Evolutionary conservation across 2,329 filamentous ascomycete genomes (phyloP), one percentile per base, ranked within the genome.

Genomic region (Pseudogymnoascus sp.): DNA sequence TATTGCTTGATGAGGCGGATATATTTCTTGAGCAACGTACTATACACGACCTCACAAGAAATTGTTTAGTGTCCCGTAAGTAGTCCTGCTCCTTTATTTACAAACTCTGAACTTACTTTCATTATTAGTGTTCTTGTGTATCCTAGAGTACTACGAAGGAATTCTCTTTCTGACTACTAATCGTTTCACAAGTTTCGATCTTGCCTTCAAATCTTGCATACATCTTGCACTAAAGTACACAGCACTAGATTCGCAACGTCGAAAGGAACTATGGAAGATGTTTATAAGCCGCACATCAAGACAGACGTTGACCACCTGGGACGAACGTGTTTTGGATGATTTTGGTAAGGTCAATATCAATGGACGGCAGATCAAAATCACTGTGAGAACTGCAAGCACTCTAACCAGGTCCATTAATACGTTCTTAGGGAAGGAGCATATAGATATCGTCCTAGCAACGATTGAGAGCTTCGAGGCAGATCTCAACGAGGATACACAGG

Each of bases 51-150:
- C 67, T 73, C 0, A 61, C 70, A 8, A 64, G 72, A 4, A 74
- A 74, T 63, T 73, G 67, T 47, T 65, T 76, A 0, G 71, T 75
- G 11, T 65, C 16, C 35, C 24, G 37, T 21, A 8, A 14, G 21
- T 64, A 21, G 33, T n/a, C 64, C 70, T 73, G 42, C 70, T 74
- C 61, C 70, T 78, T 38, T 70, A 73, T 16, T 78, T n/a, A 72
- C 75, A 35, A 76, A 77, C 63, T 77, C 75, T 61, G 64, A 72
- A 35, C 76, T 76, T 59, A 74, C 77, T 53, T 70, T 75, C 6
- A 74, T 77, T 65, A 70, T 78, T 1, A 78, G 69, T 76, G 38
- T 75, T 76, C 65, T 68, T 76, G 14, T 70, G 75, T 11, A 66
- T 72, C 2, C 70, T 76, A 4, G 74, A 76, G 64, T 76, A 75